Evolutionary conservation across 768 basidiomycete genomes (phyloP).

Genomic region (Mycena albidolilacea): DNA sequence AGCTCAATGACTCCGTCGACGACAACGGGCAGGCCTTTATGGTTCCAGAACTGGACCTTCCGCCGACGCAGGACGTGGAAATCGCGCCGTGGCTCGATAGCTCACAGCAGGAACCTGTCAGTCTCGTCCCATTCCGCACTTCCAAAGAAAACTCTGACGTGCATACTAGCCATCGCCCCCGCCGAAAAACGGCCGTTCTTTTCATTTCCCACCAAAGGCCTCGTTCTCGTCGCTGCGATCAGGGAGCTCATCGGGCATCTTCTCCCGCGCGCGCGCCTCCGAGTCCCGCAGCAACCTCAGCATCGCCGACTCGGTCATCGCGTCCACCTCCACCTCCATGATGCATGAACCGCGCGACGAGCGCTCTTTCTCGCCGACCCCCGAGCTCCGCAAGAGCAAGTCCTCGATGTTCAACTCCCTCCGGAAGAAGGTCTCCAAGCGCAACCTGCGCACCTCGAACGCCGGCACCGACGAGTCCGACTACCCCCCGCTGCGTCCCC

Average conservation of each 20-base stretch:
- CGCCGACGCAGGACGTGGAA: conserved; percentile 38
- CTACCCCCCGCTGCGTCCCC: conserved; percentile 56
- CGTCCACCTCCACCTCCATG: conserved; percentile 24
- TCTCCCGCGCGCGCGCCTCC: conserved; percentile 34
- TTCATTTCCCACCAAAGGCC: conserved; percentile 48
- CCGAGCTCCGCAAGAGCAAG: conserved; percentile 64
- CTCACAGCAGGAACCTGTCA: conserved; percentile 27
- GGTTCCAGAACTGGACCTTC: conserved; percentile 39
- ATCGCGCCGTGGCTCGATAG: conserved; percentile 43
- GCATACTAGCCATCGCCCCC: conserved; percentile 39
- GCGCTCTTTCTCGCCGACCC: conserved; percentile 40
- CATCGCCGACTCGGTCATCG: conserved; percentile 40
- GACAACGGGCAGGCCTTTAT: conserved; percentile 42
- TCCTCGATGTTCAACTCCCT: conserved; percentile 61
- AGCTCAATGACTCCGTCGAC: conserved; percentile 44
- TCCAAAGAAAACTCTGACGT: conserved; percentile 20
- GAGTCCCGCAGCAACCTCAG: conserved; percentile 43
- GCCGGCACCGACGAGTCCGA: conserved; percentile 43
- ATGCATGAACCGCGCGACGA: conserved; percentile 28
- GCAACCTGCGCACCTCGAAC: conserved; percentile 54
- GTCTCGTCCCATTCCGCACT: conserved; percentile 10
- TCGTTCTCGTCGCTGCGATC: conserved; percentile 47
- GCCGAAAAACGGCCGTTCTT: conserved; percentile 43
- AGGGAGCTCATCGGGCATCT: conserved; percentile 36
- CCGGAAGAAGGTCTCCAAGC: conserved; percentile 59